Base-by-base conservation (phyloP, 805 yeast species). In the Kodamaea restingae region DNA sequence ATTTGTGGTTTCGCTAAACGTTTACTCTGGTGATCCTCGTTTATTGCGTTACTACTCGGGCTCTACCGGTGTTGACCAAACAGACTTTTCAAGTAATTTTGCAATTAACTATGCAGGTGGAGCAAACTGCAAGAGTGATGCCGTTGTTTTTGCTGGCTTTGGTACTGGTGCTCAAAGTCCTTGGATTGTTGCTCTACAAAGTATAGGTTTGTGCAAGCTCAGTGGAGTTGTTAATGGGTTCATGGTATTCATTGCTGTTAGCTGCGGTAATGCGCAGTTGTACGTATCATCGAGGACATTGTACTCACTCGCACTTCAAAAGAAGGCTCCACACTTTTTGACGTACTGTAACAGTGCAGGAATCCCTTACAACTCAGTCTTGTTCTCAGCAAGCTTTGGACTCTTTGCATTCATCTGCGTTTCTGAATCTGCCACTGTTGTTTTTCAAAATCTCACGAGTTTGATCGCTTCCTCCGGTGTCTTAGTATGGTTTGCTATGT, bases 11-110 rank as follows among this genome's bases (percentile, higher is more conserved):
- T 82, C 91, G 2, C 59, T 86, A 30, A 84, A 83, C 55, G 65
- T 85, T 22, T 84, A 84, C 57, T 70, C 86, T 41, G 95, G 91
- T 1, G 93, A 85, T 55, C 88, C 90, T 3, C 63, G 88, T 40
- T 61, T 84, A 15, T 58, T 82, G 37, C 61, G 87, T 39, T 83
- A 76, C 51, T 75, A 60, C 42, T 55, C 52, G 43, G 71, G 71
- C 3, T 38, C 43, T 36, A 55, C 73, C 5, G 63, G 67, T 4
- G 57, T 60, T 1, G 27, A 48, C 1, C 38, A 46, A 5, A 35
- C 27, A 15, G 50, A 61, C 2, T 52, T 57, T 39, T 32, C 43
- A 7, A 24, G 41, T 15, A 61, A 61, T 35, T 50, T 40, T 26
- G 72, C 69, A 9, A 49, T 67, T 8, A 38, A 54, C 11, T 58